Evolutionary conservation across 768 basidiomycete genomes (phyloP), one percentile per base, ranked within the genome.

Genomic region (Boletus barrowsii): DNA sequence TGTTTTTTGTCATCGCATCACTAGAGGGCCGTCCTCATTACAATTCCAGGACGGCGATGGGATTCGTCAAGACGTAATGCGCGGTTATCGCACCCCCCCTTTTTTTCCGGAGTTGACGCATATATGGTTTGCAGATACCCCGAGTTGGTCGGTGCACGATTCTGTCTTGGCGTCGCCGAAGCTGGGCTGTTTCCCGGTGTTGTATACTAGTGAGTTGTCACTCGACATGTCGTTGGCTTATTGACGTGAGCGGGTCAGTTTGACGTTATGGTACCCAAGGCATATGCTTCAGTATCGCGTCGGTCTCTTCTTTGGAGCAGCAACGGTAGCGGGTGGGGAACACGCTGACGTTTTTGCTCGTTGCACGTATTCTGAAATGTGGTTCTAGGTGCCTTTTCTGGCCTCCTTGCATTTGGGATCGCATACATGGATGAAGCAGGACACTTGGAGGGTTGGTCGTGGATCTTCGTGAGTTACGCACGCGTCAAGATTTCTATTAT

Each of bases 151-250:
- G 84, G 76, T 18, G 75, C 73, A 10, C 79, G 85, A 10, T 68
- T 83, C 8, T 80, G 78, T 54, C 78, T 88, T 0, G 88, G 87
- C 3, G 62, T 85, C 3, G 79, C 84, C 0, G 88, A 90, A 68
- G 83, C 85, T 5, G 86, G 88, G 4, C 64, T 88, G 10, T 89
- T 86, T 67, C 87, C 88, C 11, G 87, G 87, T 24, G 83, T 88
- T 10, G 79, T 81, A 0, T 90, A 87, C 72, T 89, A 86, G 87
- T 87, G 51, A 42, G 78, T 66, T 32, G 44, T 24, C 18, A 10
- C 18, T 18, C 9, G 6, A n/a, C 3, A 9, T 20, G 5, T 32
- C 5, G 9, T 33, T 29, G 29, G 26, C 17, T 10, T n/a, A 3
- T 54, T 56, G 10, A 64, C 14, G 2, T 8, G 18, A 24, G 18